Base-by-base conservation (phyloP, 179 eudicot genomes). In the Beta macrorhiza region DNA sequence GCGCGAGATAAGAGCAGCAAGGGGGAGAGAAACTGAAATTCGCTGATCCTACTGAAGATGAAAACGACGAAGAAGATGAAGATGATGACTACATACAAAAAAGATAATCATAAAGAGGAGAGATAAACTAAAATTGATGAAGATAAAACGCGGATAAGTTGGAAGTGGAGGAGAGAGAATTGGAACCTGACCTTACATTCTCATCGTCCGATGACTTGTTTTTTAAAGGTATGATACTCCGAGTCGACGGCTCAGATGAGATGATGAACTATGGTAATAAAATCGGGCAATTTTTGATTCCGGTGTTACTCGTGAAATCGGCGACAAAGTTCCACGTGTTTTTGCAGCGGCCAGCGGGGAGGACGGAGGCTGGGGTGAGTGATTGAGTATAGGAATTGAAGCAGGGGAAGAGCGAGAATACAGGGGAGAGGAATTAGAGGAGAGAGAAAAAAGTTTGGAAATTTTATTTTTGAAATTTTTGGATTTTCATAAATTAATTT, bases 171-270 rank as follows among this genome's bases (percentile, higher is more conserved):
- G 53, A 74, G 32, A 51, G 29, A 0, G 74, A 70, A 25, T 65
- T 44, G 29, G 75, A 69, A 47, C 80, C 75, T 10, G 85, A 86
- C 12, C 56, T 84, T 37, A 67, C 85, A 1, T 81, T 84, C 58
- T 84, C 91, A n/a, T 89, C 93, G 8, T 88, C 90, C 1, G 93
- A 93, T 56, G 91, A 88, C 32, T 61, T 93, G 64, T 88, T 89
- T 29, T 87, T 89, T 72, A 88, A 90, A 64, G 95, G 90, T 4
- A 61, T 83, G 42, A 58, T 89, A 8, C 77, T 88, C 0, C 82
- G 87, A 29, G 68, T 78, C 10, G 82, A 78, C 79, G 87, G 80
- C 0, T 79, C 89, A 0, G 93, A 83, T 4, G 82, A 77, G 59
- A 57, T 52, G 2, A 79, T 81, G 1, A 52, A 22, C 19, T 47